Evolutionary conservation across 495 filamentous ascomycete genomes (phyloP).

Genomic region (Hypoxylon subgilvum): DNA sequence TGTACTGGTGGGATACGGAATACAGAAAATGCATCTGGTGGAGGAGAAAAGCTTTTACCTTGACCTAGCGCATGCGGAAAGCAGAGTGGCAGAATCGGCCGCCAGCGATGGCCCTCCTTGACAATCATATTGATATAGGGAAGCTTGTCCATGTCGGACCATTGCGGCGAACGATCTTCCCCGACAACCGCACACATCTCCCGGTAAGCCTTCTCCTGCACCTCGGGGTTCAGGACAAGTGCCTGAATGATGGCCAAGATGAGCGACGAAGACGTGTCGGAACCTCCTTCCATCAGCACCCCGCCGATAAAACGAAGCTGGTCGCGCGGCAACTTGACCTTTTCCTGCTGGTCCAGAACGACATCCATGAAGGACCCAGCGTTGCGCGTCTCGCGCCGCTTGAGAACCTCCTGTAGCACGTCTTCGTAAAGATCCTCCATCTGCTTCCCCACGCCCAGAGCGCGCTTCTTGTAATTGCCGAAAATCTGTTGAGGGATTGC

Average conservation of each 20-base stretch:
- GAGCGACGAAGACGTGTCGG: not conserved
- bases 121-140: not conserved
- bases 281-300: not conserved
- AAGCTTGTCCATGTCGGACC: not conserved
- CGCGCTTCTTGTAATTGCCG: not conserved
- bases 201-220: not conserved
- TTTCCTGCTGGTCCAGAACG: not conserved
- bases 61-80: not conserved
- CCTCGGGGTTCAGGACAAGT: not conserved
- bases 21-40: not conserved
- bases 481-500: not conserved
- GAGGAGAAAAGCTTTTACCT: not conserved
- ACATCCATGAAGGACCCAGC: not conserved
- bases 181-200: not conserved
- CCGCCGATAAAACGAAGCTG: not conserved
- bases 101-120: not conserved
- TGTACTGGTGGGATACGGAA: no score
- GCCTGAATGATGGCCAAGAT: not conserved
- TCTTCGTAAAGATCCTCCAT: not conserved
- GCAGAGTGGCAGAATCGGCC: not conserved
- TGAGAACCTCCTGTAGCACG: not conserved
- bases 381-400: not conserved
- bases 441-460: not conserved
- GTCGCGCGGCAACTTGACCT: not conserved
- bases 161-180: not conserved